Evolutionary conservation across 2,329 filamentous ascomycete genomes (phyloP).

Genomic region (Monosporascus sp.): DNA sequence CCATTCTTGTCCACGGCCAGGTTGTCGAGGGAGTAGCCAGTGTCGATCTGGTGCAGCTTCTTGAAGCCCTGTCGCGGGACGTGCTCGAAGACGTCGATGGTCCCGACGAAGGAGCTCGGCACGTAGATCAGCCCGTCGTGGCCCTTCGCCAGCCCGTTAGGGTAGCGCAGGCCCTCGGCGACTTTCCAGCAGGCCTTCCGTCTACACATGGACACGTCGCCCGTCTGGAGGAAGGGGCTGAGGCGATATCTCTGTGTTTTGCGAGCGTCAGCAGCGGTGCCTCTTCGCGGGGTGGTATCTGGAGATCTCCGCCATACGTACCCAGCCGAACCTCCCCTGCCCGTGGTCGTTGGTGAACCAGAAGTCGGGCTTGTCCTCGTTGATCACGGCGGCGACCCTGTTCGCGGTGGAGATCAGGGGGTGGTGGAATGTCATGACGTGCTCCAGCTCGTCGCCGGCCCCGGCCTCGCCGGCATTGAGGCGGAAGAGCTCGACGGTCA

Average conservation of each 20-base stretch:
- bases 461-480: background rate
- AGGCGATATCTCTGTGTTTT: constrained; percentile 12
- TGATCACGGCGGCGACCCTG: constrained; percentile 12
- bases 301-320: constrained; percentile 2
- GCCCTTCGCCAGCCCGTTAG: constrained; percentile 25
- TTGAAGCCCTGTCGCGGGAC: constrained; percentile 6
- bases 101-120: background rate
- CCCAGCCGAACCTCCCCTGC: constrained; percentile 12
- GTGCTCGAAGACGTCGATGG: constrained; percentile 3
- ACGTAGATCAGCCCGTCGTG: constrained; percentile 20
- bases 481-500: constrained; percentile 15
- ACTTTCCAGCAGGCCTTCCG: constrained; percentile 12
- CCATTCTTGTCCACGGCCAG: constrained; percentile 19
- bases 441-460: constrained; percentile 10
- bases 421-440: constrained; percentile 17
- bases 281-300: no score
- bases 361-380: constrained; percentile 12
- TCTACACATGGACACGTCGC: constrained; percentile 25
- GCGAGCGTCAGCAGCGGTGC: background rate
- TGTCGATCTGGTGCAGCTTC: constrained; percentile 11
- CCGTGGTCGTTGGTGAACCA: constrained; percentile 22
- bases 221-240: constrained; percentile 15
- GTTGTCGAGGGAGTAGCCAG: constrained; percentile 21
- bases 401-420: constrained; percentile 19
- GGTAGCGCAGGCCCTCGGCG: constrained; percentile 19